A percentile compares a stretch with the other conserved stretches of the same genome.
Conservation (phyloP, 1,284 basidiomycete species). For the Cerrena zonata region DNA sequence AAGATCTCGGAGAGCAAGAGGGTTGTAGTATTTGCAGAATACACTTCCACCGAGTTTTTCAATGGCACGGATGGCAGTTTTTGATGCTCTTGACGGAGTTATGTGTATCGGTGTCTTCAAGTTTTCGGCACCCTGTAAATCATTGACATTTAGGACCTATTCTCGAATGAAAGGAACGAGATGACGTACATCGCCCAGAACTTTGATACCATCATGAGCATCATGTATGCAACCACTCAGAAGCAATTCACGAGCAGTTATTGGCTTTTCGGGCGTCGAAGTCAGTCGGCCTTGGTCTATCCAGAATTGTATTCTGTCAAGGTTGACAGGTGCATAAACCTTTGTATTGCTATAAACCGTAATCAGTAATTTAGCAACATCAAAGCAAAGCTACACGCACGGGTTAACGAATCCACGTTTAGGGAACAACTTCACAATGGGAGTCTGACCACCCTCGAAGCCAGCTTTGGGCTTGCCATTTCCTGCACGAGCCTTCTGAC, state of each 20-base stretch:
- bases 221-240: constrained; percentile 85
- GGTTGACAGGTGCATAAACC: constrained; percentile 78
- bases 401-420: constrained; percentile 92
- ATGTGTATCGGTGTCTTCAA: constrained; percentile 77
- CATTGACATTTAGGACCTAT: not conserved
- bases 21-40: constrained; percentile 90
- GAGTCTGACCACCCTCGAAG: constrained; percentile 96
- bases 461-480: constrained; percentile 79
- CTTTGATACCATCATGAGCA: constrained; percentile 85
- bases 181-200: constrained; percentile 72
- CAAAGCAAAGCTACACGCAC: too few species aligned
- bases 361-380: not conserved
- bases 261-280: constrained; percentile 76
- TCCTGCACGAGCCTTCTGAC: constrained; percentile 89
- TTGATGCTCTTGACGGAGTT: constrained; percentile 79
- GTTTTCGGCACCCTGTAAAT: constrained; percentile 53
- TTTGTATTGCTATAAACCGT: constrained; percentile 51
- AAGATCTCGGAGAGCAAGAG: constrained; percentile 78
- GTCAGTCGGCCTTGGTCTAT: constrained; percentile 79
- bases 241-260: constrained; percentile 83
- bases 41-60: constrained; percentile 80
- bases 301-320: constrained; percentile 87
- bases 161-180: not conserved
- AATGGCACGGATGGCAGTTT: constrained; percentile 80
- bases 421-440: constrained; percentile 85